Conservation (phyloP, 1,139 yeast genomes). For the Kodamaea plutei region DNA sequence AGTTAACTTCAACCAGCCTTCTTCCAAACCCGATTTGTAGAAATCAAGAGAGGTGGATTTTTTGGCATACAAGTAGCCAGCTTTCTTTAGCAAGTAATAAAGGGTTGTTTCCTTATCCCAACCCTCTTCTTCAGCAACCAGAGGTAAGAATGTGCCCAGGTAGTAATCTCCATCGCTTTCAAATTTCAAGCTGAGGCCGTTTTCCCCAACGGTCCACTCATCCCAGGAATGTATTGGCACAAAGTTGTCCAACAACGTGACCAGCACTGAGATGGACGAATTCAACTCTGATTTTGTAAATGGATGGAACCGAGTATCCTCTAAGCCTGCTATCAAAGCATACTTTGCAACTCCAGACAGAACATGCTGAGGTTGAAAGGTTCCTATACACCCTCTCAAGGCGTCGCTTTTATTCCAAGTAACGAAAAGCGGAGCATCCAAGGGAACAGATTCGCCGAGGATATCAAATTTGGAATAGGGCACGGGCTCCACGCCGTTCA, state of each 20-base stretch:
- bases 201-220: slow-evolving; percentile 80
- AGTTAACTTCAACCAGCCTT: slow-evolving; percentile 35
- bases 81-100: slow-evolving; percentile 65
- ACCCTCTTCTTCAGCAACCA: slow-evolving; percentile 83
- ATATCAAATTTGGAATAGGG: slow-evolving; percentile 13
- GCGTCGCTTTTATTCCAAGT: slow-evolving; percentile 69
- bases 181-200: slow-evolving; percentile 70
- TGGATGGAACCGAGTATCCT: slow-evolving; percentile 75
- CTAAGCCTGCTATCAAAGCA: slow-evolving; percentile 63
- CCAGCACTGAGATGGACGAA: slow-evolving; percentile 37
- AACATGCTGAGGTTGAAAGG: slow-evolving; percentile 50
- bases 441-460: slow-evolving; percentile 37
- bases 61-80: slow-evolving; percentile 36
- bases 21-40: slow-evolving; percentile 27
- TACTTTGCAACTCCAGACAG: slow-evolving; percentile 59
- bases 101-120: slow-evolving; percentile 78
- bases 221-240: slow-evolving; percentile 44
- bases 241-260: slow-evolving; percentile 65
- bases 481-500: slow-evolving; percentile 15
- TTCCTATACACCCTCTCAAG: slow-evolving; percentile 92
- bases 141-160: slow-evolving; percentile 85
- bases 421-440: slow-evolving; percentile 59
- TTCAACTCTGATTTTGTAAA: slow-evolving; percentile 54
- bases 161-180: slow-evolving; percentile 27
- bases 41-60: slow-evolving; percentile 19